phyloP scores from a whole-genome alignment of 495 filamentous ascomycete species.

The Lindgomyces ingoldianus region DNA sequence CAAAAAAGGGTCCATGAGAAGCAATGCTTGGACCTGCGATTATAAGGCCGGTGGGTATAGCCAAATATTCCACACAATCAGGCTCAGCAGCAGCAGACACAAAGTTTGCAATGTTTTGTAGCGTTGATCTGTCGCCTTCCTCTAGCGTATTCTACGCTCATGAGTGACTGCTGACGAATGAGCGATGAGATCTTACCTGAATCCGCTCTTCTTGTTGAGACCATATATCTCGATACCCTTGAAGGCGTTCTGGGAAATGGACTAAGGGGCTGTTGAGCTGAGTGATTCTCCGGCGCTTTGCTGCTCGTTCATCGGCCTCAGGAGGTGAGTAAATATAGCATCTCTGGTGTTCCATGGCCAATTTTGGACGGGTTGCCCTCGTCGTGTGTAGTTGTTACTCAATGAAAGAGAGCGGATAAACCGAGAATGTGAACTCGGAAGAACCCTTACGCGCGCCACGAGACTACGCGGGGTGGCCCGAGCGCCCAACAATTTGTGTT shows the following conservation, averaged over 20 bases:
- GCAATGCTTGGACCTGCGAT: slow-evolving; percentile 85
- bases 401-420: background rate
- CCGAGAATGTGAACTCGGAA: background rate
- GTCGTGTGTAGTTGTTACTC: background rate
- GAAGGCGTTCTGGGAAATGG: slow-evolving; percentile 53
- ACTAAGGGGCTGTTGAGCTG: slow-evolving; percentile 25
- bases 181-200: slow-evolving; percentile 57
- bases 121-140: slow-evolving; percentile 61
- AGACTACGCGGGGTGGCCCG: background rate
- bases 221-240: slow-evolving; percentile 70
- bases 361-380: background rate
- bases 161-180: slow-evolving; percentile 25
- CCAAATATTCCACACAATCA: slow-evolving; percentile 46
- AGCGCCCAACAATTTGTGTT: background rate
- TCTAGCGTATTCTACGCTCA: slow-evolving; percentile 57
- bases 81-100: slow-evolving; percentile 42
- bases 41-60: slow-evolving; percentile 77
- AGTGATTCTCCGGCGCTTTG: slow-evolving; percentile 39
- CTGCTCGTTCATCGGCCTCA: slow-evolving; percentile 22
- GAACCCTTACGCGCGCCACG: background rate
- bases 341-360: slow-evolving; percentile 44
- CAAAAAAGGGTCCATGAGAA: slow-evolving; percentile 71
- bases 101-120: slow-evolving; percentile 67
- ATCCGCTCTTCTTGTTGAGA: slow-evolving; percentile 64
- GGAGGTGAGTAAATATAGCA: slow-evolving; percentile 43